Evolutionary conservation across 2,329 filamentous ascomycete genomes (phyloP).

Genomic region (Xylariales sp.): DNA sequence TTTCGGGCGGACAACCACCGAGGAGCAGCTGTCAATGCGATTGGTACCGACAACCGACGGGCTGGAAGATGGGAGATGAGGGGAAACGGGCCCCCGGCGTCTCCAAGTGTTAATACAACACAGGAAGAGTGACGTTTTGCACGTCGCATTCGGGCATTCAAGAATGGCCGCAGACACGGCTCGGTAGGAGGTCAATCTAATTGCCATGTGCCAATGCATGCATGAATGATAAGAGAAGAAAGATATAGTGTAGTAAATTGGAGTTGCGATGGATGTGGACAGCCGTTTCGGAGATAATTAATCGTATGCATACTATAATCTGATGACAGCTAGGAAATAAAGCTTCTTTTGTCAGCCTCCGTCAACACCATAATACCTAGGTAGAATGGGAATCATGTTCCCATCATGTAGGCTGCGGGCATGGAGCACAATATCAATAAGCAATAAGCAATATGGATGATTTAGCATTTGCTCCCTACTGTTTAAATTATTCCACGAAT

Average conservation of each 20-base stretch:
- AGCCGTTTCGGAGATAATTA: slow-evolving; percentile 23
- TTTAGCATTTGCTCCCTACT: neutral
- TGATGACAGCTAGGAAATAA: slow-evolving; percentile 8
- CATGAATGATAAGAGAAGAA: slow-evolving; percentile 18
- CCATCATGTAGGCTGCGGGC: neutral
- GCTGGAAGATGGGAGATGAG: slow-evolving; percentile 12
- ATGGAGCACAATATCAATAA: neutral
- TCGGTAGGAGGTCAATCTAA: slow-evolving; percentile 35
- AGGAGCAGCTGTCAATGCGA: slow-evolving; percentile 2
- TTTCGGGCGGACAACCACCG: slow-evolving; percentile 23
- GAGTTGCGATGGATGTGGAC: slow-evolving; percentile 26
- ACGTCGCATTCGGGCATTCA: slow-evolving; percentile 35
- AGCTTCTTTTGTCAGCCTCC: slow-evolving; percentile 15
- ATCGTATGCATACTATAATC: neutral
- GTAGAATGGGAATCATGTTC: neutral
- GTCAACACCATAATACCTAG: neutral
- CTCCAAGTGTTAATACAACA: slow-evolving; percentile 7
- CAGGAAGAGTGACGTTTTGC: slow-evolving; percentile 22
- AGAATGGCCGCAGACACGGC: slow-evolving; percentile 34
- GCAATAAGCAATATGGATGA: slow-evolving; percentile 19
- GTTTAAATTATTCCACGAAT: too few relatives aligned
- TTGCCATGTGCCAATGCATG: slow-evolving; percentile 38
- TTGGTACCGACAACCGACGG: slow-evolving; percentile 3
- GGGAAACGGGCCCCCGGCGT: slow-evolving; percentile 14
- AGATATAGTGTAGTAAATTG: slow-evolving; percentile 30